These are phyloP conservation scores for Paecilomyces sp. DNA, from an alignment of 2,329 filamentous ascomycete species.

Conservation along the genomic window DNA sequence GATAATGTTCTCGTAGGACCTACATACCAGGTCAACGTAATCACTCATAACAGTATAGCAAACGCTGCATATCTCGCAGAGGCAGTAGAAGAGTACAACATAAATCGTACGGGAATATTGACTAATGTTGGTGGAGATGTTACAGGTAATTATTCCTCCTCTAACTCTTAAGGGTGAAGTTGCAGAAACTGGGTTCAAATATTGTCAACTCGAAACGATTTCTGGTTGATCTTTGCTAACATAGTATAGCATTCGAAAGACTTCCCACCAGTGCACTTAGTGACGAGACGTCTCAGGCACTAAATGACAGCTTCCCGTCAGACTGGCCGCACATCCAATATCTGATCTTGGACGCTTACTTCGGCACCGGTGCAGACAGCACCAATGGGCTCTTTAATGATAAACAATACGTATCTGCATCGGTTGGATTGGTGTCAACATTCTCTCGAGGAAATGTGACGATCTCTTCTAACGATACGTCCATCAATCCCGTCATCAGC, in stretches of 20 bases:
- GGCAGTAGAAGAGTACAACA: conserved; percentile 13
- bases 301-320: not conserved
- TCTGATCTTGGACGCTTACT: not conserved
- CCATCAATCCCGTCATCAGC: not conserved
- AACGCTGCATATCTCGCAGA: conserved; percentile 9
- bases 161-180: not conserved
- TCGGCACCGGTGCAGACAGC: not conserved
- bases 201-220: not conserved
- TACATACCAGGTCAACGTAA: conserved; percentile 19
- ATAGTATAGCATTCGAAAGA: not conserved
- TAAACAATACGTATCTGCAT: conserved; percentile 19
- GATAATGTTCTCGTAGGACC: conserved; percentile 25
- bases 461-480: conserved; percentile 21
- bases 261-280: not conserved
- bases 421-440: conserved; percentile 22
- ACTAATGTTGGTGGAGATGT: not conserved
- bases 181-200: not conserved
- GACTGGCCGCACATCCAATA: not conserved
- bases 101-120: not conserved
- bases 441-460: conserved; percentile 42
- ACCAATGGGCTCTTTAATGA: conserved; percentile 4
- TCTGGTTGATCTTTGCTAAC: not conserved
- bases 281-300: not conserved
- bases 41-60: conserved; percentile 14
- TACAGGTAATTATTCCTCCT: not conserved